Conservation (phyloP, 768 basidiomycete species). For the Xerocomellus intermedius region DNA sequence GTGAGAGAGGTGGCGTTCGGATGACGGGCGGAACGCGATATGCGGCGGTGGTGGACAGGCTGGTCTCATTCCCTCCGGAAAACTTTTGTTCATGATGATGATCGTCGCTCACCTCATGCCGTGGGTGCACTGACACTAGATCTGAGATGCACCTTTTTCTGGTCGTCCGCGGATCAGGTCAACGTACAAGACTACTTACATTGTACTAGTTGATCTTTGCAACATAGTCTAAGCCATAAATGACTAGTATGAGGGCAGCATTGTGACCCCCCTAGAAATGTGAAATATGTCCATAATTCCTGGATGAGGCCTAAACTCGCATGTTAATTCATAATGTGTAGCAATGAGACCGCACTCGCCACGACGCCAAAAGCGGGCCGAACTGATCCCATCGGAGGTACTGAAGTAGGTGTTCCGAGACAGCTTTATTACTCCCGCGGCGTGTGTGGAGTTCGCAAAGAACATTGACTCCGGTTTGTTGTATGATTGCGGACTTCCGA, state of each 20-base stretch:
- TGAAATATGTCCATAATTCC: not conserved
- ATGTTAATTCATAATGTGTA: not conserved
- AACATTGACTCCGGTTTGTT: slow-evolving; percentile 9
- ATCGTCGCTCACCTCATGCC: slow-evolving; percentile 26
- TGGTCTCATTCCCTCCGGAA: not conserved
- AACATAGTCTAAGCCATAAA: not conserved
- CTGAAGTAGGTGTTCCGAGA: slow-evolving; percentile 9
- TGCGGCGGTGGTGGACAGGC: slow-evolving; percentile 2
- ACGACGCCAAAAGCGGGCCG: not conserved
- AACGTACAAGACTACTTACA: slow-evolving; percentile 1
- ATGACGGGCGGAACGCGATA: not conserved
- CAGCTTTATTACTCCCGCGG: slow-evolving; percentile 27
- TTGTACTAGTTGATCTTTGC: slow-evolving; percentile 8
- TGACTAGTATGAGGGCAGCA: not conserved
- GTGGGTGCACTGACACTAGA: slow-evolving; percentile 10
- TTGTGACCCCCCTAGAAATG: slow-evolving; percentile 7
- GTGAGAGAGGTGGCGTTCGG: slow-evolving; percentile 7
- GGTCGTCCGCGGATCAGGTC: slow-evolving; percentile 28
- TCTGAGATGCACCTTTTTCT: slow-evolving; percentile 23
- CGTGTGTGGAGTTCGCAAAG: slow-evolving; percentile 22
- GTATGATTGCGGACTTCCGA: slow-evolving; percentile 18
- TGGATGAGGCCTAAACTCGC: not conserved
- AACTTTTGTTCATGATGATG: slow-evolving; percentile 4
- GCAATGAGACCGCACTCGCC: not conserved
- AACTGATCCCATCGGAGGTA: slow-evolving; percentile 9